Base-by-base conservation (phyloP, 352 stramenopile species). In the Phytopythium sindhum region DNA sequence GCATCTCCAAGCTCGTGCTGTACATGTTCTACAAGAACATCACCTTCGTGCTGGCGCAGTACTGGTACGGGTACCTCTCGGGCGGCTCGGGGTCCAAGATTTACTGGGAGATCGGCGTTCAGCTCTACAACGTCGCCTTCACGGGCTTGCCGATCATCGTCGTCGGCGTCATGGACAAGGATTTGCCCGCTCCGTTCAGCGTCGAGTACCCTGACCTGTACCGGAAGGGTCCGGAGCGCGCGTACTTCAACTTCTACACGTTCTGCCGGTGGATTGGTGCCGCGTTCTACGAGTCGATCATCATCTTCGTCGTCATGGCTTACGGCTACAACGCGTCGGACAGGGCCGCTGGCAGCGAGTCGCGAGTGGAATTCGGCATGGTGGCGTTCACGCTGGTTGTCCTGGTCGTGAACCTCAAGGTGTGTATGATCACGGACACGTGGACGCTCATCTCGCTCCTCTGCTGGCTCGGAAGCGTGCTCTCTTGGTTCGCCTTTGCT, bases 21-120 rank as follows among this genome's bases (percentile, higher is more conserved):
- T 98, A 97, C 75, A 96, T 93, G 71, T 97, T 98, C 67, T 98
- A 97, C 80, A 98, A 98, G 72, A 98, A 98, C 77, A 93, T 97
- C 55, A 91, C 94, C 17, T 77, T 98, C 21, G 90, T 96, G 48
- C 61, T 98, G 19, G 77, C 76, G 19, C 84, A 97, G 67, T 98
- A 96, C 71, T 96, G 81, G 77, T 97, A 97, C 69, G 94, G 89
- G 45, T 90, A 98, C 47, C 94, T 95, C 61, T 98, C 89, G 17
- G 95, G 95, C 37, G 96, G 97, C 10, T 98, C 91, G 10, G 96
- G 83, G 1, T 89, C 81, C 24, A 94, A 91, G 58, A 75, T 91
- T 64, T 95, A 94, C 67, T 96, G 81, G 75, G 86, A 95, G 69
- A 76, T 91, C 28, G 84, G 74, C 58, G 81, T 96, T 4, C 89